phyloP scores from a whole-genome alignment of 2,329 filamentous ascomycete species.

The Colletotrichum liriopes region DNA sequence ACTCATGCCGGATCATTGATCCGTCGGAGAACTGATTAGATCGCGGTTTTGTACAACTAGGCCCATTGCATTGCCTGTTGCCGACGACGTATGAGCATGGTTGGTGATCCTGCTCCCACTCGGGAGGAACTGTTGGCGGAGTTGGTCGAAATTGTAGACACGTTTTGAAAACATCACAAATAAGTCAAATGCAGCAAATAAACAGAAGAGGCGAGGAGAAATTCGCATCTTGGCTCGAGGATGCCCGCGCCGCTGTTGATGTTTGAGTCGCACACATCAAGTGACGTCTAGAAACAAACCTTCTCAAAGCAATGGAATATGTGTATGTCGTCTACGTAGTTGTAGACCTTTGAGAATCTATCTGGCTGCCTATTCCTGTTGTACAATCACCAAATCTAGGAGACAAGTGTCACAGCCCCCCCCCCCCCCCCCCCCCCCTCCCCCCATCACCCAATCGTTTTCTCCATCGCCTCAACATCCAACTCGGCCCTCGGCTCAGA shows the following conservation, averaged over 20 bases:
- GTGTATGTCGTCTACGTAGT: not conserved
- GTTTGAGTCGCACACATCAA: too few species aligned
- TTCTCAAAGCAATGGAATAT: not conserved
- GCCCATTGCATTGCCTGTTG: not conserved
- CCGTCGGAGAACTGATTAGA: not conserved
- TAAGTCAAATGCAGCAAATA: not conserved
- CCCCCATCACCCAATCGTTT: not conserved
- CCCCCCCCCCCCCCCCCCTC: too few species aligned
- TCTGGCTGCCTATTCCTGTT: not conserved
- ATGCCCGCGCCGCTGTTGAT: not conserved
- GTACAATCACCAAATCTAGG: not conserved
- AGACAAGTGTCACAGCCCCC: too few species aligned
- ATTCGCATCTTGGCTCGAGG: not conserved
- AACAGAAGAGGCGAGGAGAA: not conserved
- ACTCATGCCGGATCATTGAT: not conserved
- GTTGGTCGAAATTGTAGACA: not conserved
- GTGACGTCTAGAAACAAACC: not conserved
- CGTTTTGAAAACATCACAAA: not conserved
- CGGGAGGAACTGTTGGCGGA: not conserved
- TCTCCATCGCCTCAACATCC: slow-evolving; percentile 13
- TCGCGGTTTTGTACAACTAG: not conserved
- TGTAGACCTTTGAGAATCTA: not conserved
- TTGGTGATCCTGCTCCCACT: not conserved
- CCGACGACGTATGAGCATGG: not conserved
- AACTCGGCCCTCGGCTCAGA: slow-evolving; percentile 32